Conservation (phyloP, 2,329 filamentous ascomycete species). For the Pseudocercospora cruenta region DNA sequence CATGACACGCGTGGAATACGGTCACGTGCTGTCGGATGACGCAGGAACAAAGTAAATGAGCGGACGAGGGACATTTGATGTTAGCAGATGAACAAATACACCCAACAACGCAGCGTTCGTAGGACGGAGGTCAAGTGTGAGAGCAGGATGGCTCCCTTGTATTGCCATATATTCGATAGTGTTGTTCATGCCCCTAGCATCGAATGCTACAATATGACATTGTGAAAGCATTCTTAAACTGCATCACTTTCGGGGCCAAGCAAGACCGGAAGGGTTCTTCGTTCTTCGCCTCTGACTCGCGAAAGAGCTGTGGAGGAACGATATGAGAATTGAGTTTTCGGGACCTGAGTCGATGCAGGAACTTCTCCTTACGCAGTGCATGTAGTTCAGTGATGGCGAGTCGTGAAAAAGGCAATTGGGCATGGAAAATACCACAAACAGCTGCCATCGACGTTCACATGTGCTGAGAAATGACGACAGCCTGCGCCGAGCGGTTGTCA, state of each 20-base stretch:
- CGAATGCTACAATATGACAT: no score
- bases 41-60: neutral
- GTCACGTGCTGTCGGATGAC: neutral
- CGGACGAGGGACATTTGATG: neutral
- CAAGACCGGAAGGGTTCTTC: neutral
- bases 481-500: neutral
- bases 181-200: no score
- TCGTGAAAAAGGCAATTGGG: neutral
- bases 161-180: no score
- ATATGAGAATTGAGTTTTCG: neutral
- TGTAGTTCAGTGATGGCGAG: neutral
- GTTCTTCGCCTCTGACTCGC: neutral
- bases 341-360: constrained; percentile 3
- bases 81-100: no score
- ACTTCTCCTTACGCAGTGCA: constrained; percentile 4
- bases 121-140: no score
- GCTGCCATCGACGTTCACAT: neutral
- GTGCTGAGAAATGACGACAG: neutral
- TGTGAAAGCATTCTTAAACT: neutral
- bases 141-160: no score
- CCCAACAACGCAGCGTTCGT: neutral
- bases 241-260: neutral
- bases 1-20: neutral
- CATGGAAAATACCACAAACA: neutral
- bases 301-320: neutral